Base-by-base conservation (phyloP, 2,329 filamentous ascomycete genomes). In the Diaporthe eres region DNA sequence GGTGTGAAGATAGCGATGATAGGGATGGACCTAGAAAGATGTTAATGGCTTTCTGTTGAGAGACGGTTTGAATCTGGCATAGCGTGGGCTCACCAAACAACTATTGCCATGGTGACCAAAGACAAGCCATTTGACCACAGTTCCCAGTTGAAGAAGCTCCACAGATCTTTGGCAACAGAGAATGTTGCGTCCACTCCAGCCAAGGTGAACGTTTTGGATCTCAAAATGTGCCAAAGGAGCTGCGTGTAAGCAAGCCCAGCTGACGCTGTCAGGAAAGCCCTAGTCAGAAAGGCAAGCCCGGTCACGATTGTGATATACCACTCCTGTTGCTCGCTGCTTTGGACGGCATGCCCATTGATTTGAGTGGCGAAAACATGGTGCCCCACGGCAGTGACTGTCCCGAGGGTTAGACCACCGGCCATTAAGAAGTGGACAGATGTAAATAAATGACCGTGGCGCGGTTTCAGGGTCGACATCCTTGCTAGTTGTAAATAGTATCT, bases 1-100 rank as follows among this genome's bases (percentile, higher is more conserved):
- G 63, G 63, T 19, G 63, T 51, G 34, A 68, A 68, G 15, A 68
- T 51, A n/a, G 63, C 63, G 28, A 68, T 34, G 42, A 49, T 49
- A 37, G 63, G 63, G 12, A 68, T 68, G 9, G 31, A 19, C 63
- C 44, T 68, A n/a, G 8, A 22, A 42, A 10, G 25, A 15, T 55
- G 25, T 55, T 13, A 34, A 25, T 25, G 25, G 25, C 25, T 25
- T 25, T 25, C 25, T 25, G 25, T 25, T 25, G 25, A 25, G 25
- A 25, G 25, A 25, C 25, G 25, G 25, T 25, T 25, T 25, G 25
- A 25, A 25, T 25, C 25, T 25, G 25, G 25, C 25, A 25, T 25
- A 25, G 25, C 25, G 25, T 25, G 25, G 25, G 25, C 25, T 25
- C 49, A 70, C 65, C 47, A 70, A 15, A 70, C 31, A 70, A 70